Percentiles rank a stretch among this genome's conserved stretches.
These are phyloP conservation scores for Russula virescens DNA, from an alignment of 768 basidiomycete genomes.

Conservation along the genomic window DNA sequence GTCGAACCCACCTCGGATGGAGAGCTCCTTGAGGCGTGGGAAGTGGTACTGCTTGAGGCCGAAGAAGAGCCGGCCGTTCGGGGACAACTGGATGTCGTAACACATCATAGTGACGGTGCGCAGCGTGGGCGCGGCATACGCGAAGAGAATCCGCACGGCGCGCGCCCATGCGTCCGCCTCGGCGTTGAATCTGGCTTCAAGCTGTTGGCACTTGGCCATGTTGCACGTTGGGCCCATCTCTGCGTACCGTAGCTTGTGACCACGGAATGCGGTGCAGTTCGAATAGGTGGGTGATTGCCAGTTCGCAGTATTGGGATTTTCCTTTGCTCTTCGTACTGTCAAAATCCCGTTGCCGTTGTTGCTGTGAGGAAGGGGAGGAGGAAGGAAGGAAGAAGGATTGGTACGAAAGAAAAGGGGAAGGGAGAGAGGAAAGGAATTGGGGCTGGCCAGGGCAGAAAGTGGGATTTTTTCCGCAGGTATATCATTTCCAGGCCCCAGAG, in stretches of 20 bases:
- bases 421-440: too few relatives aligned
- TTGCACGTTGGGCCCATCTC: conserved; percentile 18
- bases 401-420: too few relatives aligned
- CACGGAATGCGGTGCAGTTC: conserved; percentile 12
- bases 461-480: too few relatives aligned
- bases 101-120: conserved; percentile 24
- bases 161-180: conserved; percentile 20
- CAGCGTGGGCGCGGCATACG: conserved; percentile 19
- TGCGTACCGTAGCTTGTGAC: conserved; percentile 15
- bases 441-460: too few relatives aligned
- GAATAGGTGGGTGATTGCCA: conserved; percentile 18
- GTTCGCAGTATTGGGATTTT: neutral
- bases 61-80: conserved; percentile 21
- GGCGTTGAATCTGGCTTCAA: conserved; percentile 16
- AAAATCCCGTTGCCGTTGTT: neutral
- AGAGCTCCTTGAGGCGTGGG: conserved; percentile 19
- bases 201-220: conserved; percentile 10
- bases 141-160: conserved; percentile 19
- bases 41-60: conserved; percentile 19
- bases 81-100: conserved; percentile 23
- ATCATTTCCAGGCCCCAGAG: too few relatives aligned
- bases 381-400: neutral
- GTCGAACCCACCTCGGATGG: conserved; percentile 23
- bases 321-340: neutral
- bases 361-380: neutral